A percentile compares a stretch with the other conserved stretches of the same genome.
These are phyloP conservation scores for Eucalyptus urophylla DNA, from an alignment of 345 rosid species.

Conservation along the genomic window DNA sequence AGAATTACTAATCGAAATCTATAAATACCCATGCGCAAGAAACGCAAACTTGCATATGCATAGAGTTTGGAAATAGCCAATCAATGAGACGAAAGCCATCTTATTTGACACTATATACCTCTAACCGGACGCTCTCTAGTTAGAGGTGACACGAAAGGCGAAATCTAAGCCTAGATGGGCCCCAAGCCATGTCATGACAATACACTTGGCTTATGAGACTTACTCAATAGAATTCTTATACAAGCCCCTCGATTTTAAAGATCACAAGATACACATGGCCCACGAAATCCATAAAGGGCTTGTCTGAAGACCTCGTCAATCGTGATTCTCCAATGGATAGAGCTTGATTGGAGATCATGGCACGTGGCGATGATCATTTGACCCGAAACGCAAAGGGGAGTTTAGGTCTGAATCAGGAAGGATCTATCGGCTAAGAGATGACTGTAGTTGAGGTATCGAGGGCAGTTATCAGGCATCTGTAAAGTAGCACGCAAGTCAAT, in stretches of 20 bases:
- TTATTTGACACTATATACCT: neutral
- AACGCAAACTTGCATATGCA: fast-evolving
- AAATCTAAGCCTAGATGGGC: neutral
- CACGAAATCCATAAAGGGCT: neutral
- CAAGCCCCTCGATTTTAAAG: neutral
- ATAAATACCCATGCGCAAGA: too few relatives aligned
- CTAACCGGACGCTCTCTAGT: neutral
- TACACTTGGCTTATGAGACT: fast-evolving
- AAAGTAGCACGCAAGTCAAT: neutral
- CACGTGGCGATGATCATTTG: neutral
- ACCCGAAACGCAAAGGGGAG: neutral
- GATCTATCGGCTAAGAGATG: neutral
- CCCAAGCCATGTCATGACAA: neutral
- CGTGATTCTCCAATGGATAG: neutral
- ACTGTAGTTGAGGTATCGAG: fast-evolving
- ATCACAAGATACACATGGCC: neutral
- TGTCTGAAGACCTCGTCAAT: neutral
- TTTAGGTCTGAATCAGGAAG: neutral
- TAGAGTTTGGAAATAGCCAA: neutral
- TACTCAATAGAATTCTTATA: fast-evolving
- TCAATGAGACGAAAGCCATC: neutral
- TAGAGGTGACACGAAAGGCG: neutral
- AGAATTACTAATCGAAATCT: too few relatives aligned
- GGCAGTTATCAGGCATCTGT: neutral
- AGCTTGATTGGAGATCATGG: fast-evolving